Base-by-base conservation (phyloP, 2,329 filamentous ascomycete genomes). In the Teratosphaeria epicoccoides region DNA sequence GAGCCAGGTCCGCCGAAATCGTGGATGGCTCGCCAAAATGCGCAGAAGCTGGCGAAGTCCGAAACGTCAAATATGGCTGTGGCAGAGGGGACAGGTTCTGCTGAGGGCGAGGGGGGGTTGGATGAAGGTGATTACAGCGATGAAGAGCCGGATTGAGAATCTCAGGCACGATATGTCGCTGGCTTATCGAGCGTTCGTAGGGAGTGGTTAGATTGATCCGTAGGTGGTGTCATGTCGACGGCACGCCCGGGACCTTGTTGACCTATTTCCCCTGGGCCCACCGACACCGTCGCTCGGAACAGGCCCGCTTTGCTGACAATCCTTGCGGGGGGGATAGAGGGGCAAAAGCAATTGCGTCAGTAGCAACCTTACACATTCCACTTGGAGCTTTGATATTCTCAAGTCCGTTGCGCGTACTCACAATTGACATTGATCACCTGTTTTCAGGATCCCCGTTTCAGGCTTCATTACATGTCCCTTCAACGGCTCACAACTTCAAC, bases 1-100 rank as follows among this genome's bases (percentile, higher is more conserved):
- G 57, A 59, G 49, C 57, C 57, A 14, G 61, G 57, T n/a, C 57
- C 57, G 37, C 59, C 61, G 24, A 64, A 59, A 55, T 46, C 24
- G 25, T 63, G 61, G 60, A 64, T 61, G 61, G 4, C 40, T 52
- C 56, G 58, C 43, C 53, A 52, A 17, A 46, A 46, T 11, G n/a
- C 25, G 44, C 23, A 46, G 44, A 46, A 24, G 44, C 49, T 47
- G 37, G 56, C 44, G 26, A 55, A 56, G 52, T 24, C 25, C 10
- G 47, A 14, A 43, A 4, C 28, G 20, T 12, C 43, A 20, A 14
- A 40, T 20, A 6, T 17, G 10, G 14, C 6, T 5, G 10, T 44
- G 33, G 33, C 24, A 22, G 10, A 12, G 6, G 43, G 24, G 10
- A 10, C 23, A 24, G 43, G 43, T 12, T 6, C 14, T 12, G 24